Conservation (phyloP, 208 protist species). For the Acanthamoeba culbertsoni region DNA sequence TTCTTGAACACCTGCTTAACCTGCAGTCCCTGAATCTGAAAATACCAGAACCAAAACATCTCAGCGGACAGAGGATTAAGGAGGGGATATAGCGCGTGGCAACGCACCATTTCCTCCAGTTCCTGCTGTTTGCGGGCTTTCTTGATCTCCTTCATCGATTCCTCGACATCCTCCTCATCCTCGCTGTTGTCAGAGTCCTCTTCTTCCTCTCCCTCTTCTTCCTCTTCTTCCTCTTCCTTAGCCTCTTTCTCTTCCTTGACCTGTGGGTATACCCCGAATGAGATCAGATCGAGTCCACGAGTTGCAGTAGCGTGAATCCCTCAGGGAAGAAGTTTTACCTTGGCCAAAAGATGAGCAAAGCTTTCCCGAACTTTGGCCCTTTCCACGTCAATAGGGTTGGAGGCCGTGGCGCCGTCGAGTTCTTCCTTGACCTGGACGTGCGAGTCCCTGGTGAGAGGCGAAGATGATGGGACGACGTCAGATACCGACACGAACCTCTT, state of each 20-base stretch:
- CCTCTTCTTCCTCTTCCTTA: slow-evolving; percentile 12
- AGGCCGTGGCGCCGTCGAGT: background rate
- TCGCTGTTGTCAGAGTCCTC: background rate
- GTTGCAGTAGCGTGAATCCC: background rate
- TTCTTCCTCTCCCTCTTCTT: slow-evolving; percentile 31
- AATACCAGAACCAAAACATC: background rate
- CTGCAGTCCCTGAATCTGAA: background rate
- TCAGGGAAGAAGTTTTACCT: background rate
- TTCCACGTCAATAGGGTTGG: slow-evolving; percentile 45
- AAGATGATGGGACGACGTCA: background rate
- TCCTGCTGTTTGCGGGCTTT: background rate
- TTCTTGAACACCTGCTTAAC: slow-evolving; percentile 18
- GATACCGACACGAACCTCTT: background rate
- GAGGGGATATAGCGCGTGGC: no score
- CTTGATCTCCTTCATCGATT: background rate
- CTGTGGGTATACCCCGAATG: background rate
- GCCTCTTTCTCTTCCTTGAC: slow-evolving; percentile 26
- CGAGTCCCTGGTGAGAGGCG: background rate
- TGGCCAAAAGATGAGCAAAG: background rate
- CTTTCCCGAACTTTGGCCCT: background rate
- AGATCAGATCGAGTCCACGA: background rate
- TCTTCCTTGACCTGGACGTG: background rate
- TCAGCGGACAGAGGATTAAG: background rate
- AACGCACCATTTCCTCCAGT: background rate
- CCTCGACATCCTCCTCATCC: slow-evolving; percentile 1